phyloP scores from a whole-genome alignment of 371 early-diverging fungal genomes.

The Mucor saturninus region DNA sequence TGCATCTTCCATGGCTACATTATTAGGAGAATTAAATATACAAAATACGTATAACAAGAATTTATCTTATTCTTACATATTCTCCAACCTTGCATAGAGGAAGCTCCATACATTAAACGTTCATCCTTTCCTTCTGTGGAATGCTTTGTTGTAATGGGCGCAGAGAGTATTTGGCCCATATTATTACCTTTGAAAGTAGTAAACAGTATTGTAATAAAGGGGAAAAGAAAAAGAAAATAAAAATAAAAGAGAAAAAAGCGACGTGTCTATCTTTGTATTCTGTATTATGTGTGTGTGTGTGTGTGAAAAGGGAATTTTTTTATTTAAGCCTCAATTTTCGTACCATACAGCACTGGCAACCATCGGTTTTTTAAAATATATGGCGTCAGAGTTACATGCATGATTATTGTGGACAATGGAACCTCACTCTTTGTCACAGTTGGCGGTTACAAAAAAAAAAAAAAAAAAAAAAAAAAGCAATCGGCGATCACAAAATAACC shows the following conservation, averaged over 20 bases:
- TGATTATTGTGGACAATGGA: no score
- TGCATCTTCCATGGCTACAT: slow-evolving; percentile 94
- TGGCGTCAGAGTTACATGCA: no score
- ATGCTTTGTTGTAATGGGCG: slow-evolving; percentile 91
- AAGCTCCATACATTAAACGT: slow-evolving; percentile 82
- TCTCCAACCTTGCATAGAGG: slow-evolving; percentile 98
- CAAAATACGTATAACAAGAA: background rate
- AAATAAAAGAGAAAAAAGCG: background rate
- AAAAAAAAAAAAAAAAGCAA: no score
- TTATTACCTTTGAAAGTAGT: slow-evolving; percentile 26
- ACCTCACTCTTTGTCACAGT: no score
- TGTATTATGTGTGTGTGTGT: no score
- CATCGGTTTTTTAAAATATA: no score
- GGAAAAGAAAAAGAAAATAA: background rate
- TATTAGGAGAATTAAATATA: background rate
- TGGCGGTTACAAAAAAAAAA: no score
- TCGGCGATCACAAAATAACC: no score
- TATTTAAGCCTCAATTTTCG: no score
- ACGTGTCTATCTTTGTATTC: background rate
- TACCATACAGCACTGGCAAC: no score
- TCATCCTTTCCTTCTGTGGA: slow-evolving; percentile 74
- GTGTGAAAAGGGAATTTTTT: no score
- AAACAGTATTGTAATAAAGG: slow-evolving; percentile 18
- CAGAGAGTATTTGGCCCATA: slow-evolving; percentile 96
- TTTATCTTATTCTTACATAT: slow-evolving; percentile 64